Base-by-base conservation (phyloP, 768 basidiomycete genomes). In the Tricholoma furcatifolium region DNA sequence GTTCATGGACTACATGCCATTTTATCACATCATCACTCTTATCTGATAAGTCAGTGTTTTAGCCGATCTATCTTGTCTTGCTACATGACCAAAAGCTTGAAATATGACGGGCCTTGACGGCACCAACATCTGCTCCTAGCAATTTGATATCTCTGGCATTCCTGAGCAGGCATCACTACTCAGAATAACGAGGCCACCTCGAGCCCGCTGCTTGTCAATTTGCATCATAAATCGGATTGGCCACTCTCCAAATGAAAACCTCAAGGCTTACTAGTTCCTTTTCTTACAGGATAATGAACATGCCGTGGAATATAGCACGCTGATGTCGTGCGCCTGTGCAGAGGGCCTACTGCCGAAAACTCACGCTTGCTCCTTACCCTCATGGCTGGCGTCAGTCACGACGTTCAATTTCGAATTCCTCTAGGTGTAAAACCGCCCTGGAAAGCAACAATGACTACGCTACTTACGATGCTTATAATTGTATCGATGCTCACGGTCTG, bases 381-480 rank as follows among this genome's bases (percentile, higher is more conserved):
- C 55, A 67, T 67, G 67, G 58, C 59, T 56, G 49, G 48, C 21
- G 62, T 57, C 46, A 27, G 23, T 40, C 36, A 30, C 21, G 24
- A 47, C 52, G 48, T 55, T 48, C 47, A 61, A 51, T 43, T 18
- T 44, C 47, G 43, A 36, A 24, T 17, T 14, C n/a, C 27, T 38
- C 23, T 11, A 27, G 14, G 32, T 45, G n/a, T 8, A 40, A 31
- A 23, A 32, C 17, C 43, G 30, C 39, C 43, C 36, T 47, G 41
- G 52, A 45, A 30, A n/a, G 36, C 21, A 39, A 24, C 46, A 17
- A 53, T 50, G 41, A 38, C 62, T 41, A 42, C 35, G 6, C 42
- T 56, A 8, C 42, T 57, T 35, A 12, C 57, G 27, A 42, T 65
- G 17, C 40, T 59, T 35, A 48, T 57, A 2, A 45, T 62, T 14